Evolutionary conservation across 805 yeast species (phyloP).

Genomic region (Vanderwaltozyma yarrowii): DNA sequence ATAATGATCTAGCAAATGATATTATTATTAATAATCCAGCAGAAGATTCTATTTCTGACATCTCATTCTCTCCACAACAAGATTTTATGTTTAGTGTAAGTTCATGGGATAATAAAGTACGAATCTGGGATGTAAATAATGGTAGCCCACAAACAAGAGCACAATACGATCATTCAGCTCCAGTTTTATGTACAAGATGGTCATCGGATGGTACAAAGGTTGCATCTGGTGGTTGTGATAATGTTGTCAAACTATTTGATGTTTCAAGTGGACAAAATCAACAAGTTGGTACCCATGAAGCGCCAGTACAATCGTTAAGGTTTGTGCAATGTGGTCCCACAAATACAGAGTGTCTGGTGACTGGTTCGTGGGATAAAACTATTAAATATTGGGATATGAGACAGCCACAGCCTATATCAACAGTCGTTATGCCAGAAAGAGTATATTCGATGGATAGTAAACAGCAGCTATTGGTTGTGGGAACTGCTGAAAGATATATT

Average conservation of each 20-base stretch:
- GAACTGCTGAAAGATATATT: slow-evolving; percentile 86
- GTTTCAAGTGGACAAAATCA: slow-evolving; percentile 72
- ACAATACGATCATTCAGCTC: slow-evolving; percentile 78
- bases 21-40: slow-evolving; percentile 68
- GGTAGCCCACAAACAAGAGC: slow-evolving; percentile 86
- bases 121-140: slow-evolving; percentile 77
- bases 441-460: slow-evolving; percentile 82
- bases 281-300: slow-evolving; percentile 81
- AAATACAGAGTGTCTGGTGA: slow-evolving; percentile 66
- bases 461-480: slow-evolving; percentile 77
- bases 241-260: slow-evolving; percentile 76
- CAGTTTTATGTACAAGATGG: slow-evolving; percentile 78
- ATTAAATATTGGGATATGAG: slow-evolving; percentile 91
- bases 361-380: slow-evolving; percentile 96
- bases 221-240: slow-evolving; percentile 84
- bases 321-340: slow-evolving; percentile 76
- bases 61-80: slow-evolving; percentile 78
- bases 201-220: slow-evolving; percentile 82
- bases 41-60: slow-evolving; percentile 77
- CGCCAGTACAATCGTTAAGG: slow-evolving; percentile 63
- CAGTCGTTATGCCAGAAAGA: slow-evolving; percentile 77
- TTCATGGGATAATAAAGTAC: slow-evolving; percentile 96
- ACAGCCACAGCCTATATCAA: slow-evolving; percentile 72
- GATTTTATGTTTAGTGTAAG: slow-evolving; percentile 67
- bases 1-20: slow-evolving; percentile 48